A percentile compares a stretch with the other conserved stretches of the same genome.
Evolutionary conservation across 139 green algal genomes (phyloP).

Genomic region (Chlorella sp.): DNA sequence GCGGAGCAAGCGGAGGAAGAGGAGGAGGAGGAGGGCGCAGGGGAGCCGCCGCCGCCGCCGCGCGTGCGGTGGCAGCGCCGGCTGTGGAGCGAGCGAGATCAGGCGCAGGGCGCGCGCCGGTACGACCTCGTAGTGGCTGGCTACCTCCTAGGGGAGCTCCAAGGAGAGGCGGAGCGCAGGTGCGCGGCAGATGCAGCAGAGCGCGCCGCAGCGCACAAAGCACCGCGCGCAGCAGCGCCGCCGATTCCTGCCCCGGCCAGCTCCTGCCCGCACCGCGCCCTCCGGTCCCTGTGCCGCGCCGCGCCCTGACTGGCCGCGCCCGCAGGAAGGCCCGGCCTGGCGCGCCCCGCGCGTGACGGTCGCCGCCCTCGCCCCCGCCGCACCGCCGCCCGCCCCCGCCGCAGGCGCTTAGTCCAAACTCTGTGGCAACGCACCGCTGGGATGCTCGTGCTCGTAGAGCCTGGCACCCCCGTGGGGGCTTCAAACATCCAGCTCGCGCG

Average conservation of each 20-base stretch:
- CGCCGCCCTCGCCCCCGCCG: no score
- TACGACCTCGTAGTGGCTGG: conserved; percentile 64
- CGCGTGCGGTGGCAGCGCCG: conserved; percentile 20
- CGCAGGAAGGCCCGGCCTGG: no score
- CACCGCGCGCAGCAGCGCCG: no score
- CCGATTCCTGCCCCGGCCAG: no score
- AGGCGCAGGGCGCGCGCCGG: conserved; percentile 1
- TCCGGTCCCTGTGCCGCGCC: no score
- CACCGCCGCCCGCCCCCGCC: background rate
- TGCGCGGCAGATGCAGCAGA: background rate
- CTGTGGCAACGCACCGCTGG: conserved; percentile 50
- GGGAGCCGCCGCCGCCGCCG: conserved; percentile 5
- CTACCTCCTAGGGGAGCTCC: conserved; percentile 70
- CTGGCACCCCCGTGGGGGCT: conserved; percentile 69
- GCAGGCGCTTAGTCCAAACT: conserved; percentile 20
- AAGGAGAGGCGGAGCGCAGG: conserved; percentile 29
- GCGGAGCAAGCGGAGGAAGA: background rate
- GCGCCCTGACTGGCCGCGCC: no score
- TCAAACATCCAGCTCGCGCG: conserved; percentile 56
- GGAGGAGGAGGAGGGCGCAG: background rate
- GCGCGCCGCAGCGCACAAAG: no score
- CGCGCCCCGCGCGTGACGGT: no score
- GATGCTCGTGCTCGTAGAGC: conserved; percentile 80
- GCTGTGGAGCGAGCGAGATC: conserved; percentile 6
- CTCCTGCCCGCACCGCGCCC: no score